These are phyloP conservation scores for Vitis vinifera DNA, from an alignment of 164 flowering plant genomes.

Conservation along the genomic window ASM3070453v1 NC_081816.1:23318001-23318500, in stretches of 20 bases:
- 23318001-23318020: not conserved
- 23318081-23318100: not conserved
- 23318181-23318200: conserved; percentile 2
- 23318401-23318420: not conserved
- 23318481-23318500: too few species aligned
- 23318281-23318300: too few species aligned
- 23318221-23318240: too few species aligned
- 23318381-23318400: not conserved
- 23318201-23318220: not conserved
- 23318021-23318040: not conserved
- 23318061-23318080: not conserved
- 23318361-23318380: not conserved
- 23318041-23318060: not conserved
- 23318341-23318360: not conserved
- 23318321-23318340: not conserved
- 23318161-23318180: not conserved
- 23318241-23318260: not conserved
- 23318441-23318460: not conserved
- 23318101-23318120: not conserved
- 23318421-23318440: not conserved
- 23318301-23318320: not conserved
- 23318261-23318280: not conserved
- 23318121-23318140: not conserved
- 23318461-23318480: not conserved
- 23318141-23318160: not conserved